Percentiles rank a stretch among this genome's conserved stretches.
Evolutionary conservation across 805 yeast genomes (phyloP).

Genomic region (Scheffersomyces stipitis): DNA sequence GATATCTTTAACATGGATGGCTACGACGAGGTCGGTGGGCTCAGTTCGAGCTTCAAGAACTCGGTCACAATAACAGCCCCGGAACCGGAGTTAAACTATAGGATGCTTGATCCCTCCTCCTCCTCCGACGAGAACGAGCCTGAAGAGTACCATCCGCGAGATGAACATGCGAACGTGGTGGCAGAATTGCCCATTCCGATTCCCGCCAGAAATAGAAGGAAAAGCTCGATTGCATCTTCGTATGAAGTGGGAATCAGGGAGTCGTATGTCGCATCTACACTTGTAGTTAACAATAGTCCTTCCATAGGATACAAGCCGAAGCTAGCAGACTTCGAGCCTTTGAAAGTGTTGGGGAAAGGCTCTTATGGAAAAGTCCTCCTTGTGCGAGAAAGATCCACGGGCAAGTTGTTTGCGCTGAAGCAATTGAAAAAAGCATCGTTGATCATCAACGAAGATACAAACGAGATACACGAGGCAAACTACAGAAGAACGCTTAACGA

Average conservation of each 20-base stretch:
- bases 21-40: constrained; percentile 18
- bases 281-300: constrained; percentile 11
- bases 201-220: constrained; percentile 17
- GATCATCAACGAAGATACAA: constrained; percentile 30
- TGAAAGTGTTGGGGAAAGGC: constrained; percentile 45
- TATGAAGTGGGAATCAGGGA: constrained; percentile 35
- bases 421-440: constrained; percentile 41
- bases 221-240: constrained; percentile 29
- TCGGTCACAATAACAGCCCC: constrained; percentile 6
- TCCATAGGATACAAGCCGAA: constrained; percentile 21
- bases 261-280: constrained; percentile 28
- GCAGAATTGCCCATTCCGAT: constrained; percentile 19
- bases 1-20: constrained; percentile 39
- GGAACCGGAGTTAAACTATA: constrained; percentile 23
- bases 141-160: constrained; percentile 7
- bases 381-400: constrained; percentile 38
- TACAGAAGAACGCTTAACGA: constrained; percentile 42
- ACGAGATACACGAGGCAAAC: constrained; percentile 32
- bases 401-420: constrained; percentile 43
- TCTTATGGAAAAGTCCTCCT: constrained; percentile 44
- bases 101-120: constrained; percentile 17
- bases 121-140: constrained; percentile 7
- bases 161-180: constrained; percentile 11
- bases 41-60: constrained; percentile 3
- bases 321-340: constrained; percentile 40